Base-by-base conservation (phyloP, 176 grass and related monocot genomes). In the Chloris gayana region DNA sequence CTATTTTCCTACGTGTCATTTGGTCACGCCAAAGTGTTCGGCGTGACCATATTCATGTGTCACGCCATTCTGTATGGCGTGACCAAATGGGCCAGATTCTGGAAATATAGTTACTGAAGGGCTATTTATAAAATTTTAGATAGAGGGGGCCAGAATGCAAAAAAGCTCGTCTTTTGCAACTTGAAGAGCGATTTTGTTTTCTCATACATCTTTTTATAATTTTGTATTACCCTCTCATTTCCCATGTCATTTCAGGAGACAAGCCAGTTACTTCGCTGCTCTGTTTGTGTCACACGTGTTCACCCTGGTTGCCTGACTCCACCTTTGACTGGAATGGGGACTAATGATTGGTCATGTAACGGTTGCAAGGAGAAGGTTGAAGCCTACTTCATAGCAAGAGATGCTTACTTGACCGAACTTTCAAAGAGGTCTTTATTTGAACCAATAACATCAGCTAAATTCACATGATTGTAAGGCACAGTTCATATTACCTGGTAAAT, bases 341-440 rank as follows among this genome's bases (percentile, higher is more conserved):
- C 68, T 68, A 92, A 98, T 82, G 92, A 95, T 90, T 98, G 95
- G 92, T 89, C 88, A 81, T 98, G 95, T 89, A 85, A 95, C 25
- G 64, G 86, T 65, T 98, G 95, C 84, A 91, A 91, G 67, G 95
- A 93, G 73, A 94, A 95, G 74, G 66, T 93, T 53, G 84, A 93
- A 78, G 66, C 41, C 22, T 98, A 92, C 78, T 89, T 95, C 25
- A 93, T 88, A 87, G 90, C 82, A 79, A 89, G 90, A 74, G 95
- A 98, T 82, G 81, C 73, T 56, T 98, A 93, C 85, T 76, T 95
- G 82, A 70, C 92, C 70, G 92, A 93, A 82, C 78, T 95, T 30
- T 87, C 79, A 32, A 92, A 95, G 89, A 92, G 95, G 92, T 97
- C 76, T 47, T 3, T 68, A 70, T 56, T 51, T 53, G 64, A 26